Evolutionary conservation across 1,284 basidiomycete species (phyloP).

Genomic region (Porphyrellus sp.): DNA sequence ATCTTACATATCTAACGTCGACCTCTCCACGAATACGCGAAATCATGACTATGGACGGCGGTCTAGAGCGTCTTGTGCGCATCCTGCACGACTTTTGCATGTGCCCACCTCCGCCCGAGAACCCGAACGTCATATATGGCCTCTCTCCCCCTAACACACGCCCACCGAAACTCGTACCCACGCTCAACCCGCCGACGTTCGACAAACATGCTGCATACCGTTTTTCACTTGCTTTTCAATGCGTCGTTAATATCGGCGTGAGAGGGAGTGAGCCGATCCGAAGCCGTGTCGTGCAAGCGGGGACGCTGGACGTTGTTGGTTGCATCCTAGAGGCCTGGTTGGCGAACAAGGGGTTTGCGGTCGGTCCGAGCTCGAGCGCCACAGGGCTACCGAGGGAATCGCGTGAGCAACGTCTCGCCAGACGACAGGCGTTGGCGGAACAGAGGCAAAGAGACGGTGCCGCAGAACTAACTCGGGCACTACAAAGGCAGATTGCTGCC

Average conservation of each 20-base stretch:
- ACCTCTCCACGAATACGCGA: slow-evolving; percentile 97
- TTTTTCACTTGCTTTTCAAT: slow-evolving; percentile 93
- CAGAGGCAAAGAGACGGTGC: slow-evolving; percentile 53
- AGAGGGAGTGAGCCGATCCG: slow-evolving; percentile 92
- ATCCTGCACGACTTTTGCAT: slow-evolving; percentile 88
- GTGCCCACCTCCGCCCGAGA: slow-evolving; percentile 72
- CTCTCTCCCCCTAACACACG: slow-evolving; percentile 59
- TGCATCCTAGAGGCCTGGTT: slow-evolving; percentile 94
- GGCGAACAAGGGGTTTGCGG: slow-evolving; percentile 76
- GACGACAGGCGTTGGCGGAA: slow-evolving; percentile 53
- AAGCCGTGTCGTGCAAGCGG: slow-evolving; percentile 92
- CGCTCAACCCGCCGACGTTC: slow-evolving; percentile 63
- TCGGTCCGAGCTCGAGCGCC: slow-evolving; percentile 64
- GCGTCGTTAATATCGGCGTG: slow-evolving; percentile 96
- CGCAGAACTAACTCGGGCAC: slow-evolving; percentile 51
- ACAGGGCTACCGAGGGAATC: slow-evolving; percentile 64
- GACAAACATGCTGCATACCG: slow-evolving; percentile 85
- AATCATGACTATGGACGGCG: slow-evolving; percentile 97
- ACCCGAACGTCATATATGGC: slow-evolving; percentile 69
- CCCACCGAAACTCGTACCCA: slow-evolving; percentile 51
- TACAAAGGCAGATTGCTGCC: slow-evolving; percentile 48
- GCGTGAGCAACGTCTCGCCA: slow-evolving; percentile 63
- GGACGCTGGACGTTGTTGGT: slow-evolving; percentile 91
- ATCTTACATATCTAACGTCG: slow-evolving; percentile 95
- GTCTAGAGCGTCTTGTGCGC: slow-evolving; percentile 91